Base-by-base conservation (phyloP, 2,329 filamentous ascomycete genomes). In the Pseudogymnoascus sp. region DNA sequence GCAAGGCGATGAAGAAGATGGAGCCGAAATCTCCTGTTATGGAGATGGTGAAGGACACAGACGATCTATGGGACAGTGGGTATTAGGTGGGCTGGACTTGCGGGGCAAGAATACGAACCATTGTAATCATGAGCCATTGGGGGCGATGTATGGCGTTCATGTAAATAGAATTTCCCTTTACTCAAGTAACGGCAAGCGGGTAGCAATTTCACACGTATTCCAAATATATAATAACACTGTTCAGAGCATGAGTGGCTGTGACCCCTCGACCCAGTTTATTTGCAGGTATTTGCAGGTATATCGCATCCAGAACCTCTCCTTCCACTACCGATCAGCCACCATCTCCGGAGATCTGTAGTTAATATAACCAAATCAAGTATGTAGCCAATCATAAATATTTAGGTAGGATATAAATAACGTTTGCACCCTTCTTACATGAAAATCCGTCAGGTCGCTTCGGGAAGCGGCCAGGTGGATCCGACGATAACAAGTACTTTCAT, bases 1-100 rank as follows among this genome's bases (percentile, higher is more conserved):
- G 88, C 29, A 90, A 87, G 80, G 79, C 82, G 71, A 86, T 85
- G 79, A 84, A 79, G 78, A 84, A 80, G 71, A 74, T 85, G 71
- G 80, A 85, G 67, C 83, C 83, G 63, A 84, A 85, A 76, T 86
- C 83, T 59, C 85, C 85, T 3, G 83, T 84, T 0, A 67, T 82
- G 70, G 78, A 84, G 68, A 80, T 87, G 82, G 86, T 89, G 6
- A 75, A 76, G 74, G 82, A 78, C 67, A 77, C 78, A 13, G 83
- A 86, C 1, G 87, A 90, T 10, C 72, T 88, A 36, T 90, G 87
- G 87, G 71, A 72, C 67, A 70, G 67, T 64, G 70, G 65, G 7
- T 72, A 72, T 64, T 72, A 63, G 52, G 29, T 55, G 48, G 29
- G 29, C 48, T 55, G 12, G 29, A 55, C 29, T 33, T 55, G 48